A percentile compares a stretch with the other conserved stretches of the same genome.
phyloP scores from a whole-genome alignment of 2,329 filamentous ascomycete species.

The Trichoderma citrinoviride region DNA sequence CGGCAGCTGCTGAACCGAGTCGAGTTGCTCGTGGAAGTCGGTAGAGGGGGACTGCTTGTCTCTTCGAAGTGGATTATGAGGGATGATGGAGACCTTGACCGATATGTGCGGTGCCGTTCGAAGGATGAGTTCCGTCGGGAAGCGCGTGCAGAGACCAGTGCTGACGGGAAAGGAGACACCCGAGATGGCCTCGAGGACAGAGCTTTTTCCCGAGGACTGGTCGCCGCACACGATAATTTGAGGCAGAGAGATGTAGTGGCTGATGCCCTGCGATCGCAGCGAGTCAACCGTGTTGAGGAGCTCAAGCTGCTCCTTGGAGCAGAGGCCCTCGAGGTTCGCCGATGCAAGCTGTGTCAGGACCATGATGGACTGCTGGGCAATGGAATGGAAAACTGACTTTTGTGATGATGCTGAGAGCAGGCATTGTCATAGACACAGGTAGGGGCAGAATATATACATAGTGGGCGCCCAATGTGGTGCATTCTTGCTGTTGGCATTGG shows the following conservation, averaged over 20 bases:
- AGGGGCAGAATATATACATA: background rate
- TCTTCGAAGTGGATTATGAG: conserved; percentile 3
- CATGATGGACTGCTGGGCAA: background rate
- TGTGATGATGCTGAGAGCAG: background rate
- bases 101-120: conserved; percentile 30
- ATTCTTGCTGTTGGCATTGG: background rate
- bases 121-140: conserved; percentile 54
- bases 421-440: too few species aligned
- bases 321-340: conserved; percentile 17
- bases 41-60: conserved; percentile 18
- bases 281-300: conserved; percentile 39
- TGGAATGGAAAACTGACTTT: background rate
- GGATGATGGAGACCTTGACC: conserved; percentile 30
- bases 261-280: conserved; percentile 37
- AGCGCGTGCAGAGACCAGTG: conserved; percentile 53
- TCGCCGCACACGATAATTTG: conserved; percentile 55
- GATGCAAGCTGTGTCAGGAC: conserved; percentile 7
- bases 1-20: conserved; percentile 4
- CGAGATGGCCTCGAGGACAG: conserved; percentile 56
- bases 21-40: conserved; percentile 14
- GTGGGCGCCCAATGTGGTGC: background rate
- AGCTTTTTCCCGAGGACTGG: conserved; percentile 56
- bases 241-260: conserved; percentile 40
- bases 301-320: conserved; percentile 21
- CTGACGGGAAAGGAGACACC: conserved; percentile 53